Evolutionary conservation across 345 rosid species (phyloP).

Genomic region (Eucalyptus globulus): DNA sequence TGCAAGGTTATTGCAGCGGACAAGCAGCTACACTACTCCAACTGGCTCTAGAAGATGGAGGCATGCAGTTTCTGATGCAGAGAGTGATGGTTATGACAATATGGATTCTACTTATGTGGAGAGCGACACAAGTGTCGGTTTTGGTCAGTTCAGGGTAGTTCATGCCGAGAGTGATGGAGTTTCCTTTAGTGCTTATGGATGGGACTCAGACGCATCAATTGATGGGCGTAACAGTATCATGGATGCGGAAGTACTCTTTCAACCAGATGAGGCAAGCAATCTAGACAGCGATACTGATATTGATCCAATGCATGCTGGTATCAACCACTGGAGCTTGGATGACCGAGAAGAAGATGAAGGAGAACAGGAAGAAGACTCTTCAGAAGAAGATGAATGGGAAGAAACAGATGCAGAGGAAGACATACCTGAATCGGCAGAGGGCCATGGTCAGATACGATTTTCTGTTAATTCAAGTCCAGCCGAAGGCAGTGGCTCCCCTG

Average conservation of each 20-base stretch:
- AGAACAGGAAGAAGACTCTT: constrained; percentile 47
- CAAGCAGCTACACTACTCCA: constrained; percentile 44
- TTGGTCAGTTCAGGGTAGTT: constrained; percentile 27
- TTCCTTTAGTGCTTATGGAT: constrained; percentile 60
- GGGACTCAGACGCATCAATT: constrained; percentile 75
- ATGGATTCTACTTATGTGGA: constrained; percentile 43
- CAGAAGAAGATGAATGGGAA: constrained; percentile 44
- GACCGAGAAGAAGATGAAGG: constrained; percentile 41
- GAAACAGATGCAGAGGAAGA: constrained; percentile 41
- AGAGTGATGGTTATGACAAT: constrained; percentile 61
- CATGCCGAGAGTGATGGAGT: constrained; percentile 54
- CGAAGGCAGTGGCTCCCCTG: constrained; percentile 26
- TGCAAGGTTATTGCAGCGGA: constrained; percentile 16
- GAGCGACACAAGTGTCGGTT: constrained; percentile 54
- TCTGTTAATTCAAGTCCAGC: constrained; percentile 27
- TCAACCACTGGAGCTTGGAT: constrained; percentile 65
- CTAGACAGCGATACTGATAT: constrained; percentile 70
- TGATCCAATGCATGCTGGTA: constrained; percentile 90
- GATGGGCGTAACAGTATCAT: constrained; percentile 36
- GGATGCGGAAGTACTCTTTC: constrained; percentile 37
- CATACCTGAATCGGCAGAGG: constrained; percentile 8
- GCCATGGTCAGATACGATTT: constrained; percentile 5
- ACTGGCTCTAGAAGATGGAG: constrained; percentile 63
- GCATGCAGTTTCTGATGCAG: constrained; percentile 52
- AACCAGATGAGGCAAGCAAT: constrained; percentile 35